Evolutionary conservation across 768 basidiomycete genomes (phyloP).

Genomic region (Holtermanniella nyarrowii): DNA sequence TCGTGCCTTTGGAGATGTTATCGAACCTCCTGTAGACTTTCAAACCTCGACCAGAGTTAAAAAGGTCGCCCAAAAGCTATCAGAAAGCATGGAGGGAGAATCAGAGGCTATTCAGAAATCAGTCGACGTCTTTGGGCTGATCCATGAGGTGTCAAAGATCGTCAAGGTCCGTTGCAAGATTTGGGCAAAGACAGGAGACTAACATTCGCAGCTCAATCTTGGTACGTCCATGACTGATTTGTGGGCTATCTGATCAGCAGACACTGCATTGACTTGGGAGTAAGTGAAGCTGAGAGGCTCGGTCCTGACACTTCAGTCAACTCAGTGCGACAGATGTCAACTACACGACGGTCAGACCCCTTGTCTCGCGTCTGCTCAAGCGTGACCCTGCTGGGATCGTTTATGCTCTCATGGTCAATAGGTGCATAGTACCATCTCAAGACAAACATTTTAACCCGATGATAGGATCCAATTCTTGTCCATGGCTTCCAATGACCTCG

Average conservation of each 20-base stretch:
- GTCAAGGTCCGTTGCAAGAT: slow-evolving; percentile 6
- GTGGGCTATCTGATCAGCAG: slow-evolving; percentile 18
- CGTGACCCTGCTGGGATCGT: slow-evolving; percentile 17
- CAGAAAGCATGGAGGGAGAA: not conserved
- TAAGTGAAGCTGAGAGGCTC: not conserved
- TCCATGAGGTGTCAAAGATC: slow-evolving; percentile 30
- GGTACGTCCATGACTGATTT: slow-evolving; percentile 1
- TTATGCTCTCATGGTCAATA: slow-evolving; percentile 38
- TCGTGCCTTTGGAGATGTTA: too few relatives aligned
- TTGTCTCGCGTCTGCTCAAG: slow-evolving; percentile 21
- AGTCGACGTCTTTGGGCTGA: slow-evolving; percentile 21
- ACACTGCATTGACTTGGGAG: slow-evolving; percentile 38
- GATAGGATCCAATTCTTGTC: slow-evolving; percentile 55
- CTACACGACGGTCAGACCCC: slow-evolving; percentile 35
- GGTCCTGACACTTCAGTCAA: slow-evolving; percentile 4
- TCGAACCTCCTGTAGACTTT: too few relatives aligned
- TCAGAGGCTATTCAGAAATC: not conserved
- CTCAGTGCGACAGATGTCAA: slow-evolving; percentile 37
- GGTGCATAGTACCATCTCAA: slow-evolving; percentile 11
- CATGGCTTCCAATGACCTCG: slow-evolving; percentile 59
- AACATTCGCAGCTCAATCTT: slow-evolving; percentile 7
- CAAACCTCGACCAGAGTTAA: too few relatives aligned
- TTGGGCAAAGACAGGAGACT: too few relatives aligned
- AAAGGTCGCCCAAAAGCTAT: too few relatives aligned
- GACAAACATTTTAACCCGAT: not conserved